These are phyloP conservation scores for Agroathelia rolfsii DNA, from an alignment of 1,284 basidiomycete species.

Conservation along the genomic window DNA sequence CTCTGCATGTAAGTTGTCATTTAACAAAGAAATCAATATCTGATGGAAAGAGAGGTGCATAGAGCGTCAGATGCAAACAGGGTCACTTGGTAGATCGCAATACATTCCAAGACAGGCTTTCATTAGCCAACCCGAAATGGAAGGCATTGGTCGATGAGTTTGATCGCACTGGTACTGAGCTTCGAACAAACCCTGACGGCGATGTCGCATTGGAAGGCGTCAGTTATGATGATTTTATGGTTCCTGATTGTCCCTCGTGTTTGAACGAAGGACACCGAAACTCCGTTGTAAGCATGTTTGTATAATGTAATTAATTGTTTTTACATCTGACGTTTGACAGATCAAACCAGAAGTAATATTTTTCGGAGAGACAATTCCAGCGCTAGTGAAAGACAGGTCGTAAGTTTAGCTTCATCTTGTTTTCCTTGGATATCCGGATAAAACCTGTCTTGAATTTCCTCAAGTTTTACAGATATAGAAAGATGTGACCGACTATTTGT, in stretches of 20 bases:
- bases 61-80: conserved; percentile 68
- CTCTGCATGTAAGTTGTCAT: conserved; percentile 64
- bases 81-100: conserved; percentile 62
- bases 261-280: conserved; percentile 41
- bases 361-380: conserved; percentile 79
- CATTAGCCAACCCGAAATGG: conserved; percentile 73
- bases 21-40: too few species aligned
- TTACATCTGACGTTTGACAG: conserved; percentile 22
- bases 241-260: conserved; percentile 70
- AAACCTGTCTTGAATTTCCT: too few species aligned
- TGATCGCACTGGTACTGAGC: conserved; percentile 50
- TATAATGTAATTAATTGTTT: conserved; percentile 1
- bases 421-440: neutral
- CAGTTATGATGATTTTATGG: conserved; percentile 66
- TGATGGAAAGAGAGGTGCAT: too few species aligned
- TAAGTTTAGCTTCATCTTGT: conserved; percentile 37
- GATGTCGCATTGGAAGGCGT: conserved; percentile 80
- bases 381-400: conserved; percentile 58
- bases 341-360: conserved; percentile 82
- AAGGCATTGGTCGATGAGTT: conserved; percentile 58
- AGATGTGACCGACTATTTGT: conserved; percentile 61
- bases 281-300: conserved; percentile 37
- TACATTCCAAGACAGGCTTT: conserved; percentile 67
- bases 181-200: conserved; percentile 85
- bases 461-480: conserved; percentile 58